phyloP scores from a whole-genome alignment of 2,329 filamentous ascomycete species.

The Dactylellina drechsleri region DNA sequence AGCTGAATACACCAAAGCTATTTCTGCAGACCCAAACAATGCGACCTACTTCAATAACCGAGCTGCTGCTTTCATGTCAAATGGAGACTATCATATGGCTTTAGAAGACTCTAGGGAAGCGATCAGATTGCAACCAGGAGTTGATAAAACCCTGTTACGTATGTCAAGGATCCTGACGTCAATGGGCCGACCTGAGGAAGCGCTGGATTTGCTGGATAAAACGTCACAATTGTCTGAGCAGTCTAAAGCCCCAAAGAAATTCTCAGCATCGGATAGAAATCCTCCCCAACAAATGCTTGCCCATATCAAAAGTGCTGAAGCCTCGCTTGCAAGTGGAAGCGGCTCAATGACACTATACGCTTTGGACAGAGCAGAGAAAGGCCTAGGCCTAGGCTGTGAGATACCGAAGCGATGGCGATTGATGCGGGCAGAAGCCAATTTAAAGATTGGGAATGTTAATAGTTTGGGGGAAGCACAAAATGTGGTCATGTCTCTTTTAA shows the following conservation, averaged over 20 bases:
- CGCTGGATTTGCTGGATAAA: constrained; percentile 71
- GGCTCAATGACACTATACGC: constrained; percentile 92
- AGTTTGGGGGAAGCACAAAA: constrained; percentile 91
- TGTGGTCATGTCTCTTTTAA: constrained; percentile 85
- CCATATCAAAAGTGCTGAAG: constrained; percentile 81
- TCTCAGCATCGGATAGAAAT: constrained; percentile 71
- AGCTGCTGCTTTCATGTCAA: constrained; percentile 77
- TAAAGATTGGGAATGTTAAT: constrained; percentile 92
- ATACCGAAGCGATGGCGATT: constrained; percentile 93
- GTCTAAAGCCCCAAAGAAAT: constrained; percentile 7
- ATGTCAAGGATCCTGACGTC: constrained; percentile 89
- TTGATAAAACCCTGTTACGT: constrained; percentile 86
- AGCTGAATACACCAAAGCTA: constrained; percentile 92
- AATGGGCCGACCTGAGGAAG: constrained; percentile 86
- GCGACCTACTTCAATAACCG: constrained; percentile 94
- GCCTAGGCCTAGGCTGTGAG: constrained; percentile 77
- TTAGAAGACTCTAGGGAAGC: constrained; percentile 87
- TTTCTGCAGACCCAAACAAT: constrained; percentile 85
- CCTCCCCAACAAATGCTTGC: constrained; percentile 85
- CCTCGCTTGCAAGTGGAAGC: constrained; percentile 77
- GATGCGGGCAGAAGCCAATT: constrained; percentile 87
- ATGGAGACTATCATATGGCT: constrained; percentile 71
- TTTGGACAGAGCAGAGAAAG: constrained; percentile 86
- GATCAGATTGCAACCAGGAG: constrained; percentile 82
- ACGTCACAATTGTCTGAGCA: background rate